Evolutionary conservation across 192 early-diverging fungal species (phyloP).

Genomic region (Backusella mclennaniae): DNA sequence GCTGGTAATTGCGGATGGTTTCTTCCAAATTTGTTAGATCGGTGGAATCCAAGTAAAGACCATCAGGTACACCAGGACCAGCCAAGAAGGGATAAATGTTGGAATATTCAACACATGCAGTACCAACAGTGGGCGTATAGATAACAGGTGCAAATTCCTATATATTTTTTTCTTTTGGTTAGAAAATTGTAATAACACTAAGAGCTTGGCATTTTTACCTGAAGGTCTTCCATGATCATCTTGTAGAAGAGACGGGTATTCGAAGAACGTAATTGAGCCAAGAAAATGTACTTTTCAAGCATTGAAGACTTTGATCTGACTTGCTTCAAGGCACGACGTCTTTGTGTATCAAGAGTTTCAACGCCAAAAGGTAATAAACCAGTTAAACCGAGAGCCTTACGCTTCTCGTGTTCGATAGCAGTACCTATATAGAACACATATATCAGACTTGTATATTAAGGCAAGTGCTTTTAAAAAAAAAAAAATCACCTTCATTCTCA

Average conservation of each 20-base stretch:
- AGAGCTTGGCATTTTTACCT: conserved; percentile 40
- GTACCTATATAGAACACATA: conserved; percentile 49
- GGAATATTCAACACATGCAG: conserved; percentile 86
- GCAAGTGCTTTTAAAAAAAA: neutral
- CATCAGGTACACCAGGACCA: conserved; percentile 70
- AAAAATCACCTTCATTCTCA: conserved; percentile 1
- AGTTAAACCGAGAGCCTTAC: conserved; percentile 59
- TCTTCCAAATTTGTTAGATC: conserved; percentile 72
- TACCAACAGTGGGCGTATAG: conserved; percentile 81
- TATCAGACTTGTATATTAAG: neutral
- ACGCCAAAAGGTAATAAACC: conserved; percentile 76
- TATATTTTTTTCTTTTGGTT: neutral
- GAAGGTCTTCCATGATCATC: conserved; percentile 71
- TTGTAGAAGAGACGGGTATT: conserved; percentile 85
- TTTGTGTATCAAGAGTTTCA: conserved; percentile 75
- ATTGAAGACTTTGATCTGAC: conserved; percentile 66
- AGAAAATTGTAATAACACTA: too few relatives aligned
- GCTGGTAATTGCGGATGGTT: conserved; percentile 74
- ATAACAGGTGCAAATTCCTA: conserved; percentile 80
- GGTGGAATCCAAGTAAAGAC: conserved; percentile 81
- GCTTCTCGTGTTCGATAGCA: conserved; percentile 44
- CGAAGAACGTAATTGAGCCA: conserved; percentile 80
- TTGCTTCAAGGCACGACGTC: conserved; percentile 70
- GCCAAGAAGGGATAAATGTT: conserved; percentile 86
- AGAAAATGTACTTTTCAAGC: conserved; percentile 85